A percentile compares a stretch with the other conserved stretches of the same genome.
phyloP scores from a whole-genome alignment of 306 rosid species.

The Malus sieversii region DNA sequence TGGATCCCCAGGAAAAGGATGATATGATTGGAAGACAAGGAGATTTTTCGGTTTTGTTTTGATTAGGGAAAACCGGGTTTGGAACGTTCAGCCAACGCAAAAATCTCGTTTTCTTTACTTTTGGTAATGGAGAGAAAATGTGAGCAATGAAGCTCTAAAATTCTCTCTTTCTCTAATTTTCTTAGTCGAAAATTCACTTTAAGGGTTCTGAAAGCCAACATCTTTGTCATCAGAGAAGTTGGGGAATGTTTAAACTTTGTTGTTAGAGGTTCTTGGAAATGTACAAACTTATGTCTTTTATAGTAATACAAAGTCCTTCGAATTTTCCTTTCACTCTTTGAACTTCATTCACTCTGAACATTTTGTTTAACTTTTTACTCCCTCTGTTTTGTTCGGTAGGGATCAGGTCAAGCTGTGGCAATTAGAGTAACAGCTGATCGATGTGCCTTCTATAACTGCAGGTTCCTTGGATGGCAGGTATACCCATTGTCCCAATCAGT shows the following conservation, averaged over 20 bases:
- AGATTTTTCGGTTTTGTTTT: neutral
- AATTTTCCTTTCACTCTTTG: neutral
- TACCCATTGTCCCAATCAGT: neutral
- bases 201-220: neutral
- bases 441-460: conserved; percentile 88
- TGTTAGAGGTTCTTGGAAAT: neutral
- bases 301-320: neutral
- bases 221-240: neutral
- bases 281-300: neutral
- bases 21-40: neutral
- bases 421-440: conserved; percentile 84
- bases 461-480: conserved; percentile 99
- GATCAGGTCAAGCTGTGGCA: conserved; percentile 97
- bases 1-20: neutral
- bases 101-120: neutral
- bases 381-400: conserved; percentile 31
- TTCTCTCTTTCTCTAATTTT: neutral
- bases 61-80: neutral
- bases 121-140: neutral
- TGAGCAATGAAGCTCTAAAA: neutral
- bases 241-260: neutral
- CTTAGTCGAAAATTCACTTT: neutral
- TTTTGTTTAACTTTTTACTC: neutral
- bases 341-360: neutral
- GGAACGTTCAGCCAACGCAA: neutral